phyloP scores from a whole-genome alignment of 1,284 basidiomycete species.

The Ceratobasidium sp. region DNA sequence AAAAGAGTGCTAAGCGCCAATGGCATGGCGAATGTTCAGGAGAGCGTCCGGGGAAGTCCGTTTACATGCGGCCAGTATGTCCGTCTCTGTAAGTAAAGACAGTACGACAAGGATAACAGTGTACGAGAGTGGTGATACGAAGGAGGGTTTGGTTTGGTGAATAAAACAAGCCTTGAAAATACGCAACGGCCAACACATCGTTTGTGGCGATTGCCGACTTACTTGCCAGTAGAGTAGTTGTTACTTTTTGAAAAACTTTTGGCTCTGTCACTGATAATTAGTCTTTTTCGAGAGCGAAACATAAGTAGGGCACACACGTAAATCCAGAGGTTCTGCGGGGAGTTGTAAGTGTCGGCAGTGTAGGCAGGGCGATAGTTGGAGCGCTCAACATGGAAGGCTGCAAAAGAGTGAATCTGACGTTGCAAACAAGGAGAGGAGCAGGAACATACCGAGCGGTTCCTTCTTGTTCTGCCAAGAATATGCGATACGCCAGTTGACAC shows the following conservation, averaged over 20 bases:
- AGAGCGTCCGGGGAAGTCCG: no score
- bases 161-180: neutral
- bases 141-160: neutral
- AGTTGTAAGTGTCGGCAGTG: slow-evolving; percentile 46
- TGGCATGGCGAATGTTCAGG: neutral
- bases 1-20: neutral
- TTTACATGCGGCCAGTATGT: no score
- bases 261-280: neutral
- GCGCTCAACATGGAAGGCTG: slow-evolving; percentile 39
- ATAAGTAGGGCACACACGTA: slow-evolving; percentile 29
- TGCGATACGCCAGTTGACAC: slow-evolving; percentile 41
- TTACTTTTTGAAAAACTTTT: slow-evolving; percentile 10
- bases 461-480: slow-evolving; percentile 35
- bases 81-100: no score
- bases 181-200: neutral
- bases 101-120: no score
- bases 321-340: slow-evolving; percentile 47
- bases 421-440: no score
- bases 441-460: slow-evolving; percentile 30
- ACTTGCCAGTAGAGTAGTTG: no score
- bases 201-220: neutral
- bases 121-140: neutral
- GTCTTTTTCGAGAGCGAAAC: neutral
- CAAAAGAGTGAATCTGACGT: no score
- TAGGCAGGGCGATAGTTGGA: slow-evolving; percentile 38